Conservation (phyloP, 495 filamentous ascomycete species). For the Melanomma pulvis-pyrius region DNA sequence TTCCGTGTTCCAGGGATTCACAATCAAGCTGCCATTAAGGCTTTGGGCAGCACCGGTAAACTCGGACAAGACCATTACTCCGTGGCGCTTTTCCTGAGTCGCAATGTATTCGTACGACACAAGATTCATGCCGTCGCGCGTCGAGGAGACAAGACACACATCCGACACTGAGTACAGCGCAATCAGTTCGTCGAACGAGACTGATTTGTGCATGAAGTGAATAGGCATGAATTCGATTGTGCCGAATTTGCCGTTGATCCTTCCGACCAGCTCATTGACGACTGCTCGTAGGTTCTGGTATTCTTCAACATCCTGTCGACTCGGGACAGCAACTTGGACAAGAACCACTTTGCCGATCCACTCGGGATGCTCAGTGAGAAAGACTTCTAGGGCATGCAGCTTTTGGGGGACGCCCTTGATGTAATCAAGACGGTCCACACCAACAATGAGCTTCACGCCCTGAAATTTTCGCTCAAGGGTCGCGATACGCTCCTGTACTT, state of each 20-base stretch:
- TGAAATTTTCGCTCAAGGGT: slow-evolving; percentile 79
- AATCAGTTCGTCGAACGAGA: slow-evolving; percentile 86
- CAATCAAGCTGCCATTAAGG: slow-evolving; percentile 79
- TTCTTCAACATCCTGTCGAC: slow-evolving; percentile 90
- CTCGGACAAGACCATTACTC: slow-evolving; percentile 88
- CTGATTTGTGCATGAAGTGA: slow-evolving; percentile 90
- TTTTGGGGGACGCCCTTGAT: slow-evolving; percentile 98
- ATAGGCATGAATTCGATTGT: slow-evolving; percentile 93
- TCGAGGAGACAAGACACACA: slow-evolving; percentile 86
- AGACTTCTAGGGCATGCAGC: slow-evolving; percentile 85
- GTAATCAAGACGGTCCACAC: slow-evolving; percentile 90
- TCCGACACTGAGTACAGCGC: slow-evolving; percentile 89
- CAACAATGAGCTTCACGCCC: slow-evolving; percentile 86
- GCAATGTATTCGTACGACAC: slow-evolving; percentile 97
- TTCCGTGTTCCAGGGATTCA: slow-evolving; percentile 91
- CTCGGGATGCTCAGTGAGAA: slow-evolving; percentile 89
- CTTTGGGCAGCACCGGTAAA: slow-evolving; percentile 89
- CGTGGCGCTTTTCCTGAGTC: slow-evolving; percentile 78
- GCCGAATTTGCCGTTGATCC: slow-evolving; percentile 91
- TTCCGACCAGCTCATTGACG: slow-evolving; percentile 86
- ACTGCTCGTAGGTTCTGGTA: slow-evolving; percentile 90
- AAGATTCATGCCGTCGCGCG: slow-evolving; percentile 96
- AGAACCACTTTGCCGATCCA: slow-evolving; percentile 89
- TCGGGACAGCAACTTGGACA: slow-evolving; percentile 91
- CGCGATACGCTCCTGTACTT: slow-evolving; percentile 77